A percentile compares a stretch with the other conserved stretches of the same genome.
Conservation (phyloP, 2,329 filamentous ascomycete genomes). For the Akanthomyces dipterigenus region DNA sequence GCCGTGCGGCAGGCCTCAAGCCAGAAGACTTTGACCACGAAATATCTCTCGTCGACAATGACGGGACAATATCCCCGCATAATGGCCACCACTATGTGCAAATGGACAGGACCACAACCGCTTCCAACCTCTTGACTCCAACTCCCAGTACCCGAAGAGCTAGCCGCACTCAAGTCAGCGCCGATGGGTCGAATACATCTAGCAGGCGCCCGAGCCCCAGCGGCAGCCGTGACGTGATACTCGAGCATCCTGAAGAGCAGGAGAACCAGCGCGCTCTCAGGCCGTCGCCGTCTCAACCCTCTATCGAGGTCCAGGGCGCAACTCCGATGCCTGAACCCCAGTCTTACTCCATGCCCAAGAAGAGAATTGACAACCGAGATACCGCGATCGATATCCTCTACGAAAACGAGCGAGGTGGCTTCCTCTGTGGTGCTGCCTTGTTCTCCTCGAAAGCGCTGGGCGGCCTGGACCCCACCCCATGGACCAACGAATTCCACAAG, state of each 20-base stretch:
- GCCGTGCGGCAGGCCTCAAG: slow-evolving; percentile 47
- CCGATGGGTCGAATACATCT: neutral
- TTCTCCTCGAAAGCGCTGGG: slow-evolving; percentile 83
- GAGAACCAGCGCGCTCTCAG: slow-evolving; percentile 12
- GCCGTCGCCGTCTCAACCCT: slow-evolving; percentile 21
- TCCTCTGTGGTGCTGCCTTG: slow-evolving; percentile 81
- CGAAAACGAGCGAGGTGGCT: slow-evolving; percentile 89
- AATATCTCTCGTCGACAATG: slow-evolving; percentile 60
- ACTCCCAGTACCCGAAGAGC: neutral
- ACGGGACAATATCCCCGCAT: slow-evolving; percentile 19
- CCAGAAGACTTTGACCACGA: slow-evolving; percentile 63
- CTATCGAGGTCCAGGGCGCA: slow-evolving; percentile 29
- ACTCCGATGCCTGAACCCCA: slow-evolving; percentile 15
- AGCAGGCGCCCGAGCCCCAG: slow-evolving; percentile 1
- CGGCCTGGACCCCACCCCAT: slow-evolving; percentile 76
- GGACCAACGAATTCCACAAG: slow-evolving; percentile 67
- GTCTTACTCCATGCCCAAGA: slow-evolving; percentile 29
- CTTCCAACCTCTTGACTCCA: slow-evolving; percentile 13
- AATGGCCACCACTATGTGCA: slow-evolving; percentile 8
- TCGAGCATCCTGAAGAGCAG: slow-evolving; percentile 4
- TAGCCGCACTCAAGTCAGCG: slow-evolving; percentile 1
- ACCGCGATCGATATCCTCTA: slow-evolving; percentile 79
- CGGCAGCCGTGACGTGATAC: slow-evolving; percentile 4
- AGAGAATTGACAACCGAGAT: slow-evolving; percentile 34
- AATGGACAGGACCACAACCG: slow-evolving; percentile 9